Percentiles rank a stretch among this genome's conserved stretches.
Evolutionary conservation across 2,329 filamentous ascomycete species (phyloP).

Genomic region (Pseudocercospora vitis): DNA sequence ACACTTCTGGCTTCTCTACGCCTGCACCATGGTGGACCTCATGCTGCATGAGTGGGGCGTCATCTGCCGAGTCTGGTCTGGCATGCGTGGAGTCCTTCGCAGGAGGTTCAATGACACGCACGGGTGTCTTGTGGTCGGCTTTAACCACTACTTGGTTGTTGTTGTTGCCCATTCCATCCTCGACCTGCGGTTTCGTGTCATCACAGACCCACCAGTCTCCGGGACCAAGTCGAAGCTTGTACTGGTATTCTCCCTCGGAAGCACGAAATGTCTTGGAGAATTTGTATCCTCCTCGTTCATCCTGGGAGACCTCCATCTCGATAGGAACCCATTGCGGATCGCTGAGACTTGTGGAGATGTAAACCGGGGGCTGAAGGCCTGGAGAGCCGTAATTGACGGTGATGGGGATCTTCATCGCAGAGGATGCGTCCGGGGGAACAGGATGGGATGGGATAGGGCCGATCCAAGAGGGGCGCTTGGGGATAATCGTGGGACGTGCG

Average conservation of each 20-base stretch:
- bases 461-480: conserved; percentile 33
- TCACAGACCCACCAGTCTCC: conserved; percentile 71
- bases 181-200: conserved; percentile 58
- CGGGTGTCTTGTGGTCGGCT: conserved; percentile 13
- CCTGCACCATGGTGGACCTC: conserved; percentile 11
- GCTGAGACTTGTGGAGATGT: conserved; percentile 68
- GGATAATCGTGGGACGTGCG: conserved; percentile 10
- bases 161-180: conserved; percentile 54
- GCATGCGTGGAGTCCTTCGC: conserved; percentile 15
- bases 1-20: conserved; percentile 9
- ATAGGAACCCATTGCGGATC: conserved; percentile 64
- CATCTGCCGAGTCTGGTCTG: conserved; percentile 14
- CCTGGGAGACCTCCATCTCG: conserved; percentile 60
- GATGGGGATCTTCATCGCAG: conserved; percentile 43
- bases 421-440: conserved; percentile 18
- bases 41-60: conserved; percentile 15
- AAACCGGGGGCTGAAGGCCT: conserved; percentile 66
- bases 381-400: conserved; percentile 62
- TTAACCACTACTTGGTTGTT: conserved; percentile 53
- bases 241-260: conserved; percentile 63
- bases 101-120: conserved; percentile 8
- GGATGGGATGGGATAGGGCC: conserved; percentile 27
- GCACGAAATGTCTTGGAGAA: conserved; percentile 60
- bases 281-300: conserved; percentile 52
- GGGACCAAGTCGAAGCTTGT: conserved; percentile 69